Evolutionary conservation across 2,329 filamentous ascomycete species (phyloP), one percentile per base, ranked within the genome.

Genomic region (Fusarium brevicatenulatum): DNA sequence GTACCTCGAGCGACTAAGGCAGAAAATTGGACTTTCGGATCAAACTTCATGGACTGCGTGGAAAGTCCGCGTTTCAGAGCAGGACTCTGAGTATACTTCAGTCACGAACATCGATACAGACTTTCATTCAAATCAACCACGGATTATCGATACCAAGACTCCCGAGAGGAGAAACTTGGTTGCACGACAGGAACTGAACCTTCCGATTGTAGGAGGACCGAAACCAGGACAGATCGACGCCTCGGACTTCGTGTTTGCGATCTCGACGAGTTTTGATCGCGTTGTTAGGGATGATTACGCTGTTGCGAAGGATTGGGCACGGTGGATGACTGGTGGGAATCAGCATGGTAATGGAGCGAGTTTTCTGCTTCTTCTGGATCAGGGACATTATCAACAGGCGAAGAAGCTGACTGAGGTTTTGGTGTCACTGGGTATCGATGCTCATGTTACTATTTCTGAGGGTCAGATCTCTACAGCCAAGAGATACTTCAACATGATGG

Each of bases 311-410:
- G 81, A 83, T 64, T 86, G 85, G 85, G 78, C 82, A 42, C 80
- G 84, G 7, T 86, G 84, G 84, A 80, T 86, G 62, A 85, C 85
- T 1, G 79, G 84, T 49, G 82, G 83, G 7, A 78, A 78, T 13
- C 79, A 81, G 6, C 72, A 75, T 18, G 82, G 82, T 5, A 86
- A 86, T 66, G 85, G 85, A 16, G 85, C 84, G 7, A 81, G 78
- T 9, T 71, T 86, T 18, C 72, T 86, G 21, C 76, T 87, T 39
- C 77, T 81, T 21, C 78, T 87, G 42, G 82, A 86, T 52, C 80
- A 80, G 39, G 83, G 83, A 3, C 77, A 76, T 9, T 69, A 74
- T 18, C 66, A 74, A 5, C 80, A 87, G 60, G 75, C 81, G 0
- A 66, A 76, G 34, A 74, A 79, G 19, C 69, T 83, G 3, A 75